Evolutionary conservation across 495 filamentous ascomycete species (phyloP).

Genomic region (Lasiosphaeris hirsuta): DNA sequence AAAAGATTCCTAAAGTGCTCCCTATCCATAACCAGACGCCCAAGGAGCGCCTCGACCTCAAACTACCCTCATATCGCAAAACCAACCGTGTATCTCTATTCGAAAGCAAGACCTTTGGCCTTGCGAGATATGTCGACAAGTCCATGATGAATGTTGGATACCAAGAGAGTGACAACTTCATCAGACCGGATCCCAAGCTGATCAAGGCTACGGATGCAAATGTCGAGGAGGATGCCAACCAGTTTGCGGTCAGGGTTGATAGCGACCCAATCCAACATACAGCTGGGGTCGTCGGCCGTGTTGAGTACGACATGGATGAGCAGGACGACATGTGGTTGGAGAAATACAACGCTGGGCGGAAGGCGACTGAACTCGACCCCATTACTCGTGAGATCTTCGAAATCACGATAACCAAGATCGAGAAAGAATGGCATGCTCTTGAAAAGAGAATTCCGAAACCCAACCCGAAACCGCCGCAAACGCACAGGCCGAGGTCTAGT

Average conservation of each 20-base stretch:
- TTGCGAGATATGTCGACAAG: slow-evolving; percentile 70
- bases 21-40: slow-evolving; percentile 53
- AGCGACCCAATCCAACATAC: slow-evolving; percentile 49
- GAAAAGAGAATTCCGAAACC: slow-evolving; percentile 96
- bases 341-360: slow-evolving; percentile 71
- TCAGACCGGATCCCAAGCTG: slow-evolving; percentile 69
- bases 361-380: slow-evolving; percentile 64
- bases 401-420: slow-evolving; percentile 96
- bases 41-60: slow-evolving; percentile 59
- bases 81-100: slow-evolving; percentile 53
- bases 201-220: slow-evolving; percentile 73
- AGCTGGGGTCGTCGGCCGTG: slow-evolving; percentile 59
- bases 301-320: slow-evolving; percentile 99
- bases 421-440: slow-evolving; percentile 95
- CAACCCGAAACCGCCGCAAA: slow-evolving; percentile 92
- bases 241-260: slow-evolving; percentile 57
- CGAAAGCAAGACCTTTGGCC: slow-evolving; percentile 53
- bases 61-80: slow-evolving; percentile 55
- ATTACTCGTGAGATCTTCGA: slow-evolving; percentile 94
- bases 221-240: slow-evolving; percentile 79
- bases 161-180: slow-evolving; percentile 86
- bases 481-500: slow-evolving; percentile 83
- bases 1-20: slow-evolving; percentile 47
- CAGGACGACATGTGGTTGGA: slow-evolving; percentile 97
- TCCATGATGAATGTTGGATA: slow-evolving; percentile 93